A percentile compares a stretch with the other conserved stretches of the same genome.
Conservation (phyloP, 75 land plant genomes). For the Gnetum montanum region DNA sequence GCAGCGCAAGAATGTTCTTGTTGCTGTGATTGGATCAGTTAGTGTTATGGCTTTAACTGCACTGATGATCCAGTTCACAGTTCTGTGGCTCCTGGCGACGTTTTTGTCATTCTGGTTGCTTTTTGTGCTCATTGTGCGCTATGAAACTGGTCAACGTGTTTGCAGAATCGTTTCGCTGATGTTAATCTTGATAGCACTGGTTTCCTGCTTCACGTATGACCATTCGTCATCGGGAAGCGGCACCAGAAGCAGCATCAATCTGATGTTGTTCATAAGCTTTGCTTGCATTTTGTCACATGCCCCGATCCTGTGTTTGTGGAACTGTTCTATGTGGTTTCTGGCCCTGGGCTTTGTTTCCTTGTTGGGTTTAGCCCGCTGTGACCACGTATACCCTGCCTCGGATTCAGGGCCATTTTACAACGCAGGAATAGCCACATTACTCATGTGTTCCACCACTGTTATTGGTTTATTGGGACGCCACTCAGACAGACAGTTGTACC, state of each 20-base stretch:
- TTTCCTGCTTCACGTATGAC: not conserved
- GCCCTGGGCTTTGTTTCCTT: not conserved
- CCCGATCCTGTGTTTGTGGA: not conserved
- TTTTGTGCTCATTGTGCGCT: not conserved
- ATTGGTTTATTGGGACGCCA: not conserved
- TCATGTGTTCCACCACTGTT: not conserved
- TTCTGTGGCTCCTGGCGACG: not conserved
- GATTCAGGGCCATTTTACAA: not conserved
- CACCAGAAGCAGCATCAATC: not conserved
- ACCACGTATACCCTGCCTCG: not conserved
- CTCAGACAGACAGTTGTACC: conserved; percentile 2
- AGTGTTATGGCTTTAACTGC: not conserved
- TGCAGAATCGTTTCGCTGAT: not conserved
- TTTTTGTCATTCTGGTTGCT: not conserved
- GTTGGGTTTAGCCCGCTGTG: not conserved
- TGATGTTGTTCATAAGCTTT: not conserved
- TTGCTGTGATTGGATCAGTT: not conserved
- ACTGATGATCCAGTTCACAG: not conserved
- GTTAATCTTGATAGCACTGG: not conserved
- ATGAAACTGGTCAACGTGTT: not conserved
- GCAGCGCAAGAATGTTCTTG: not conserved
- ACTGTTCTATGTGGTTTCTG: not conserved
- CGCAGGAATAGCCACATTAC: not conserved
- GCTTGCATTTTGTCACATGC: not conserved
- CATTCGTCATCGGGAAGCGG: not conserved